Base-by-base conservation (phyloP, 1,284 basidiomycete genomes). In the Omphalotus olearius region DNA sequence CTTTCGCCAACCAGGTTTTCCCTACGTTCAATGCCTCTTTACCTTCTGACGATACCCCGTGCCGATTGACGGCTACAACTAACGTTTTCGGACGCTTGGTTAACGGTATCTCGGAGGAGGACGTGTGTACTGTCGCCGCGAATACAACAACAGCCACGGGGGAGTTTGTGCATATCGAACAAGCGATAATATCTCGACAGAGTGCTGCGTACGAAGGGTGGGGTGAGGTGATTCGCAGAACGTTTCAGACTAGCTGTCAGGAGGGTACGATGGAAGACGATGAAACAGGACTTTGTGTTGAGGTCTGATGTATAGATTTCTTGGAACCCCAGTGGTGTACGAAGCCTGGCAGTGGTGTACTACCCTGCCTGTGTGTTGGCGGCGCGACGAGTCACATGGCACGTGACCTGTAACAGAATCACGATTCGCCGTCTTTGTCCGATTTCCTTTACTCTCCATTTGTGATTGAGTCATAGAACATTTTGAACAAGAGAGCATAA, bases 101-200 rank as follows among this genome's bases (percentile, higher is more conserved):
- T 26, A 76, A 76, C 51, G 66, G 67, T 13, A 57, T 73, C 3
- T 51, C 58, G 1, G 52, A 60, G 4, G 40, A 51, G 1, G 38
- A 54, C 2, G 69, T 75, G 3, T 76, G 74, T 56, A 60, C 42
- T 1, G 54, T 42, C 13, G 57, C 55, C 4, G 62, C 72, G 5
- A 60, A 50, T 3, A 60, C 63, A 5, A 47, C 42, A 6, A 39
- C 40, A 0, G 68, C 65, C 5, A 62, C 60, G 0, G 74, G 74
- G 1, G 55, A 64, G 36, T 76, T 75, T 56, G 55, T 75, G 7
- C 73, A 75, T 57, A 62, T 69, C 11, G 74, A 76, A 54, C 74
- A 76, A 56, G 64, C 65, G 6, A 49, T 54, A 2, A 47, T 47
- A 5, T 51, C 65, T 3, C 61, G 68, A 16, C 50, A 45, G 5